Conservation (phyloP, 768 basidiomycete species). For the Suillus clintonianus region DNA sequence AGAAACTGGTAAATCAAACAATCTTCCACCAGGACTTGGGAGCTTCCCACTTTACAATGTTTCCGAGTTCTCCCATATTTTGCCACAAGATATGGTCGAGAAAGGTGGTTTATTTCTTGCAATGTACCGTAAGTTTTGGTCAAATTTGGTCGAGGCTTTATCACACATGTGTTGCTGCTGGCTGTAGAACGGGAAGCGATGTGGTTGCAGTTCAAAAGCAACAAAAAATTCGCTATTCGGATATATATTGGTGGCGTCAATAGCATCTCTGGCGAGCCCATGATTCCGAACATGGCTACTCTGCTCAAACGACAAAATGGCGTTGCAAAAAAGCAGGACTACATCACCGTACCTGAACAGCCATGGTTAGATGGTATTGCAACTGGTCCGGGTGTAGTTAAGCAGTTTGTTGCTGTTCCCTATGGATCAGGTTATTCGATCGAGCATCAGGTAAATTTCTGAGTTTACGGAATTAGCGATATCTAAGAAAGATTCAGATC, state of each 20-base stretch:
- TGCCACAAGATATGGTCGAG: constrained; percentile 17
- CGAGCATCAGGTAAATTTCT: constrained; percentile 17
- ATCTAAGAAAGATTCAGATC: not conserved
- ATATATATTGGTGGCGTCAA: constrained; percentile 32
- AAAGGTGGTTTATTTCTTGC: constrained; percentile 31
- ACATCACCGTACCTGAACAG: constrained; percentile 9
- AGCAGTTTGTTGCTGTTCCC: constrained; percentile 23
- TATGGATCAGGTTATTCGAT: constrained; percentile 23
- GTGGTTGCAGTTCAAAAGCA: constrained; percentile 27
- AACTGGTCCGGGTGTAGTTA: constrained; percentile 18
- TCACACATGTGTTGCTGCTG: constrained; percentile 14
- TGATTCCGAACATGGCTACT: not conserved
- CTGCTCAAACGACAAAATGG: not conserved
- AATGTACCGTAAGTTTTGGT: constrained; percentile 3
- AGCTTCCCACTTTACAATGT: constrained; percentile 15
- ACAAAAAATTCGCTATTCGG: constrained; percentile 20
- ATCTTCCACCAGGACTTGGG: not conserved
- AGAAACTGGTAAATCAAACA: not conserved
- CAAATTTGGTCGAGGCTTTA: not conserved
- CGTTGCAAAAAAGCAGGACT: constrained; percentile 22
- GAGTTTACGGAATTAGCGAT: not conserved
- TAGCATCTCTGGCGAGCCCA: constrained; percentile 23
- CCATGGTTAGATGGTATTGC: constrained; percentile 21
- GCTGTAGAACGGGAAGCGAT: constrained; percentile 31
- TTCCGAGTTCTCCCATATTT: constrained; percentile 9